phyloP scores from a whole-genome alignment of 495 filamentous ascomycete genomes.

The Penicillium parvum region DNA sequence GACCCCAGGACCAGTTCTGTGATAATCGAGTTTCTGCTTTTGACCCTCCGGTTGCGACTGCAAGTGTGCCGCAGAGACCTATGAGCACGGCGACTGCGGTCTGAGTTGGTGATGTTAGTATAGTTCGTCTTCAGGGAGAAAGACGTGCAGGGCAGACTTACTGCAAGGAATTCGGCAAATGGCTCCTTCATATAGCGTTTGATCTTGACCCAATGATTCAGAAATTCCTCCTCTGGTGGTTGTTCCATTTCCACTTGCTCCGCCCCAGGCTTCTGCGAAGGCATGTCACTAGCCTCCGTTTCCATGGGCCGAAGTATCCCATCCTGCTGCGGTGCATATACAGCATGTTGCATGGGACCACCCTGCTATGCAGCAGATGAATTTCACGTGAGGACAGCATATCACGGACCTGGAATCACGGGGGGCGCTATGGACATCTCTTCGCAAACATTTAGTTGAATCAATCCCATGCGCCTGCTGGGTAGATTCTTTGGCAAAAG shows the following conservation, averaged over 20 bases:
- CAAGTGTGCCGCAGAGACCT: conserved; percentile 11
- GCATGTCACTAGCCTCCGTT: not conserved
- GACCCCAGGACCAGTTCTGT: conserved; percentile 13
- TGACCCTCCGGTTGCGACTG: conserved; percentile 6
- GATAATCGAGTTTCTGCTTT: conserved; percentile 9
- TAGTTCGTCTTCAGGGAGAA: not conserved
- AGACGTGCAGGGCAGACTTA: not conserved
- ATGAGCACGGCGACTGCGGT: conserved; percentile 16
- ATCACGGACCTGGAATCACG: too few relatives aligned
- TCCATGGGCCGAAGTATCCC: conserved; percentile 14
- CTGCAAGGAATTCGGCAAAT: conserved; percentile 18
- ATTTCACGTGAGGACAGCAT: too few relatives aligned
- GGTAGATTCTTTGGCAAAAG: too few relatives aligned
- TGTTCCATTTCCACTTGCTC: not conserved
- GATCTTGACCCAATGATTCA: conserved; percentile 15
- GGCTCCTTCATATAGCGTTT: conserved; percentile 13
- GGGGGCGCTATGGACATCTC: too few relatives aligned
- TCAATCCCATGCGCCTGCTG: too few relatives aligned
- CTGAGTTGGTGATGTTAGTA: conserved; percentile 3
- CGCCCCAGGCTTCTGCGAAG: not conserved
- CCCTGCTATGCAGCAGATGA: conserved; percentile 10
- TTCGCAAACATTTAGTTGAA: too few relatives aligned
- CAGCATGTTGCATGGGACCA: not conserved
- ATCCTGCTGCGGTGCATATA: conserved; percentile 13
- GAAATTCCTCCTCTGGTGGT: conserved; percentile 10